These are phyloP conservation scores for Nakataea oryzae DNA, from an alignment of 2,329 filamentous ascomycete species.

Conservation along the genomic window DNA sequence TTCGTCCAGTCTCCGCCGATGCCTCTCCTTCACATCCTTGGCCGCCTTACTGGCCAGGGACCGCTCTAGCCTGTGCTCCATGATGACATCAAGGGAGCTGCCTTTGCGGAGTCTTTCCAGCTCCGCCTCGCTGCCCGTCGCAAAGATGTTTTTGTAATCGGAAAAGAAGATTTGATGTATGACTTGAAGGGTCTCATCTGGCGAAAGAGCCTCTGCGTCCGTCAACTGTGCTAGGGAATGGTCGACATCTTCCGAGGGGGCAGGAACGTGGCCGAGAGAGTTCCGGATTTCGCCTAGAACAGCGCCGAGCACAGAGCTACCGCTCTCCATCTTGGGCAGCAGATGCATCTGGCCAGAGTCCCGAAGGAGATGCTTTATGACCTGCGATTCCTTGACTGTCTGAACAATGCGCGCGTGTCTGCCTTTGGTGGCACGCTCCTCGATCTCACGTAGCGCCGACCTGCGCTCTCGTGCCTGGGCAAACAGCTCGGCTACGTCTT, in stretches of 20 bases:
- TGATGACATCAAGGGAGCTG: constrained; percentile 7
- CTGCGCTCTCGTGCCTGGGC: constrained; percentile 26
- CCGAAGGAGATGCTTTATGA: constrained; percentile 11
- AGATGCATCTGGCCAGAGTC: constrained; percentile 6
- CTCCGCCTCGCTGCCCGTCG: constrained; percentile 5
- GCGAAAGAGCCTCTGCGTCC: not conserved
- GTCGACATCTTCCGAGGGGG: not conserved
- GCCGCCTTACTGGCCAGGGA: constrained; percentile 5
- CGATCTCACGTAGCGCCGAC: constrained; percentile 23
- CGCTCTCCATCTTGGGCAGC: constrained; percentile 4
- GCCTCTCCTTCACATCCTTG: constrained; percentile 15
- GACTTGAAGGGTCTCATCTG: not conserved
- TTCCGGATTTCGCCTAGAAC: constrained; percentile 8
- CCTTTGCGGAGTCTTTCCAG: constrained; percentile 3
- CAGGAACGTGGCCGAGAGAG: not conserved
- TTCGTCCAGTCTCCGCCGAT: constrained; percentile 28
- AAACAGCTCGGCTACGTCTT: constrained; percentile 38
- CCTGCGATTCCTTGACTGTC: constrained; percentile 12
- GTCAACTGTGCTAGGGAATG: not conserved
- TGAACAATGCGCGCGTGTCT: constrained; percentile 36
- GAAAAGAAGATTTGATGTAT: constrained; percentile 10
- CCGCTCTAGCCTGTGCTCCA: constrained; percentile 6
- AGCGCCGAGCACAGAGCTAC: constrained; percentile 9
- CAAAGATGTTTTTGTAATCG: not conserved
- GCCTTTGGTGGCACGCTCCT: constrained; percentile 38